Evolutionary conservation across 176 grass and related monocot species (phyloP).

Genomic region (Cenchrus americanus): DNA sequence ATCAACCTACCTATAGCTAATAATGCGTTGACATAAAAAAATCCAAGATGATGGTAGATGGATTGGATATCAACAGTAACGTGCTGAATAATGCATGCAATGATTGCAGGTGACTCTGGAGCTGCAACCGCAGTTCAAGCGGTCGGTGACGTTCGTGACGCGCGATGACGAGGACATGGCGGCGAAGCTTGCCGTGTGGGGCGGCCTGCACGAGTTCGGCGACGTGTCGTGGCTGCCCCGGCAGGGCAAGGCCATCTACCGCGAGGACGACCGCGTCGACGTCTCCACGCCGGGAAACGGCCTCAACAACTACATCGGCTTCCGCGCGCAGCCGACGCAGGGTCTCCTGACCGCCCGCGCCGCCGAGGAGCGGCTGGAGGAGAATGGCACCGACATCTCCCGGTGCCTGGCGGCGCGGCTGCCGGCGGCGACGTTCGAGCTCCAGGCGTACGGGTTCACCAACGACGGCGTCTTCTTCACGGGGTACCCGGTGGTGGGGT

Average conservation of each 20-base stretch:
- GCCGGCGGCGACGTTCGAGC: neutral
- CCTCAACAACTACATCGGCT: neutral
- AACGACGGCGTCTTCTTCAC: conserved; percentile 38
- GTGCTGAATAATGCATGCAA: neutral
- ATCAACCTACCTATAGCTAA: no score
- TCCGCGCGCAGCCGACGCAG: neutral
- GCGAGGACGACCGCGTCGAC: neutral
- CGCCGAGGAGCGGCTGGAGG: neutral
- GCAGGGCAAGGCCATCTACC: neutral
- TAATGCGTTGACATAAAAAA: no score
- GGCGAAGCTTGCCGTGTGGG: neutral
- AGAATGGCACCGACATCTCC: neutral
- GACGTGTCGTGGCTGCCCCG: neutral
- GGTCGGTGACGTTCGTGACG: neutral
- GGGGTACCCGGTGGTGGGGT: conserved; percentile 53
- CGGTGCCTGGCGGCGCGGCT: neutral
- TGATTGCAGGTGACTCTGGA: neutral
- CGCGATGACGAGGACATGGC: neutral
- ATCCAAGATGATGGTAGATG: no score
- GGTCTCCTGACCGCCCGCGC: neutral
- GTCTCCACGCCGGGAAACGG: neutral
- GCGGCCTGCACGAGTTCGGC: neutral
- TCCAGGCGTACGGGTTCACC: neutral
- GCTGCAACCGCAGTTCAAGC: neutral
- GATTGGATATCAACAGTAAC: no score